Base-by-base conservation (phyloP, 371 early-diverging fungal species). In the Dinochytrium kinnereticum region DNA sequence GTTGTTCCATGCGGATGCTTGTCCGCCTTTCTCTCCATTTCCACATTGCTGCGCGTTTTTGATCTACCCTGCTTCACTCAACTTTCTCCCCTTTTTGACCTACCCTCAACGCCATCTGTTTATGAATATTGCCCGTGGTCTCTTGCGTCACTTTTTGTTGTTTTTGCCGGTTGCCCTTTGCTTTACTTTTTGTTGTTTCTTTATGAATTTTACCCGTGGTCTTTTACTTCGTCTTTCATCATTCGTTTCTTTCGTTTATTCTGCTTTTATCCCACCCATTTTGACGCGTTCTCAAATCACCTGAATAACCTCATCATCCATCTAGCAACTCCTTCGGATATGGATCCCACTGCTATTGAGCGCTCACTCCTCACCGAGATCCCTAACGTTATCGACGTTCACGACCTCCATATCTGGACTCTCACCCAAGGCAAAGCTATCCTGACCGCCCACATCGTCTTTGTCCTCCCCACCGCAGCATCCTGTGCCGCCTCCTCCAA, bases 361-460 rank as follows among this genome's bases (percentile, higher is more conserved):
- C 68, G 73, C 0, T 85, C 90, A 2, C 73, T 93, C 15, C 59
- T 81, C 0, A 50, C 26, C 36, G 64, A 75, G 36, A 82, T 91
- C 36, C 80, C 81, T 24, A 90, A 89, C 36, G 92, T 93, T 0
- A 71, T 81, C n/a, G 82, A 87, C 26, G 90, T 92, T 26, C 91
- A 92, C 71, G 91, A 91, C 71, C 76, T 92, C 37, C 92, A 92
- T 67, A 85, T 91, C 38, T 93, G 93, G 93, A 87, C 85, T 31
- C 79, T 93, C 73, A 91, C 92, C 0, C 85, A 89, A 28, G 93
- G 92, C 61, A 91, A 91, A 69, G 75, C 69, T 26, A 39, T 53
- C 19, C 19, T 76, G 59, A 51, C 64, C 10, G 49, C 44, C 39
- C 36, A 70, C 44, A 55, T 55, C 24, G 57, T 55, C 15, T 55